phyloP scores from a whole-genome alignment of 2,329 filamentous ascomycete species.

The Neophaeococcomyces aloes region DNA sequence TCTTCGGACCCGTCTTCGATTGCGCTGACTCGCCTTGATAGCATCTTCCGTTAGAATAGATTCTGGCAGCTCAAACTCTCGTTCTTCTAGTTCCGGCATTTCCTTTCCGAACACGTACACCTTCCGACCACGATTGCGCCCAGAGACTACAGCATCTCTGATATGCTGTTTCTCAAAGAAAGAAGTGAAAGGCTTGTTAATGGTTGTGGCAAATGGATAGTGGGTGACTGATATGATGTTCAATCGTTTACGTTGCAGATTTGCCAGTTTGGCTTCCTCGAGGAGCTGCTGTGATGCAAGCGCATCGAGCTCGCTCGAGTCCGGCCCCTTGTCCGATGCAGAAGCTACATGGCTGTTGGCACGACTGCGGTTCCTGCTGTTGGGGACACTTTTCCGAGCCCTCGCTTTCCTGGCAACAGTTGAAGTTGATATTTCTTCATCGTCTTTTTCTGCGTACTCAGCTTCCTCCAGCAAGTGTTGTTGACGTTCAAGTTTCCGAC shows the following conservation, averaged over 20 bases:
- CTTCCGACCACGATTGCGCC: constrained; percentile 57
- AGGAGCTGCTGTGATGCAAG: constrained; percentile 64
- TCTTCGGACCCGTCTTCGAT: constrained; percentile 14
- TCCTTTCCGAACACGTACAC: constrained; percentile 71
- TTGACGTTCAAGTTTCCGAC: constrained; percentile 65
- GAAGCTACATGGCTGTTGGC: constrained; percentile 1
- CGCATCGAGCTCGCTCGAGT: constrained; percentile 60
- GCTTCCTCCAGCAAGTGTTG: constrained; percentile 43
- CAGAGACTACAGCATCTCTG: constrained; percentile 67
- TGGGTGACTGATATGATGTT: constrained; percentile 16
- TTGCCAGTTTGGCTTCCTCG: constrained; percentile 54
- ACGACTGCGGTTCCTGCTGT: constrained; percentile 7
- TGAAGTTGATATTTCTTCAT: constrained; percentile 1
- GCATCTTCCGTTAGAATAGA: constrained; percentile 41
- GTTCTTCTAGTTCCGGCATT: constrained; percentile 60
- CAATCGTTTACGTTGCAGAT: constrained; percentile 11
- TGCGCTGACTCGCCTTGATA: constrained; percentile 31
- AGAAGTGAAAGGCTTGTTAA: constrained; percentile 59
- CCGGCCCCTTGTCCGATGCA: constrained; percentile 29
- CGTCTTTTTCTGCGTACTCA: constrained; percentile 40
- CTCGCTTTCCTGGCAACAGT: constrained; percentile 13
- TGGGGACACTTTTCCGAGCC: constrained; percentile 3
- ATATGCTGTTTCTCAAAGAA: constrained; percentile 76
- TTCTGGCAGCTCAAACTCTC: constrained; percentile 64
- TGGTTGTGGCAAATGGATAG: constrained; percentile 27